Base-by-base conservation (phyloP, 2,329 filamentous ascomycete genomes). In the Alternaria angustiovoidea region DNA sequence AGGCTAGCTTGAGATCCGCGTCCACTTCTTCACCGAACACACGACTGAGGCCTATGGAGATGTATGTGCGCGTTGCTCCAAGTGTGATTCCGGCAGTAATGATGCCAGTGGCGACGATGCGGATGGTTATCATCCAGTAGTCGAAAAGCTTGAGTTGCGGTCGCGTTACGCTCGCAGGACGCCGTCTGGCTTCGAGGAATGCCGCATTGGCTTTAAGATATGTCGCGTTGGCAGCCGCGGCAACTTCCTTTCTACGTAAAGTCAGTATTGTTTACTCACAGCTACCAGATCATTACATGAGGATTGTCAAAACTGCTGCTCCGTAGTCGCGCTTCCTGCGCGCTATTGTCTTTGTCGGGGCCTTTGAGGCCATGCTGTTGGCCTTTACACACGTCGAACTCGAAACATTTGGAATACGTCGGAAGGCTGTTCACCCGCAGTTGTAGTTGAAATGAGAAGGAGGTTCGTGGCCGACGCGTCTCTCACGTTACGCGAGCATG, bases 1-100 rank as follows among this genome's bases (percentile, higher is more conserved):
- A 51, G 11, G 54, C 54, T 30, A 61, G 26, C 20, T 61, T 46
- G 20, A 51, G 18, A n/a, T 61, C 54, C 4, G 43, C 34, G 36
- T 61, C 52, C 5, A 53, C 51, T 16, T 62, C 49, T 51, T 38
- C 46, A 1, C 49, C 44, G 12, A 47, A 47, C 0, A 47, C 18
- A 36, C 44, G 44, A 20, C 7, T 47, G 3, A 47, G 28, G 28
- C 28, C 28, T 34, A 47, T 22, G 28, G 44, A 32, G n/a, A 47
- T 47, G 18, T 47, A 47, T 32, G n/a, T 47, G 28, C 44, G 44
- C 44, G 14, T 32, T 6, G 44, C 44, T 34, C 44, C 28, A 12
- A 47, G 28, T 30, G 44, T 32, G 18, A 34, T 32, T 6, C 28
- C 44, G 18, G 28, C 3, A 0, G 22, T 14, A 2, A 47, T 2